These are phyloP conservation scores for Aspergillus costaricaensis DNA, from an alignment of 2,329 filamentous ascomycete genomes.

Conservation along the genomic window DNA sequence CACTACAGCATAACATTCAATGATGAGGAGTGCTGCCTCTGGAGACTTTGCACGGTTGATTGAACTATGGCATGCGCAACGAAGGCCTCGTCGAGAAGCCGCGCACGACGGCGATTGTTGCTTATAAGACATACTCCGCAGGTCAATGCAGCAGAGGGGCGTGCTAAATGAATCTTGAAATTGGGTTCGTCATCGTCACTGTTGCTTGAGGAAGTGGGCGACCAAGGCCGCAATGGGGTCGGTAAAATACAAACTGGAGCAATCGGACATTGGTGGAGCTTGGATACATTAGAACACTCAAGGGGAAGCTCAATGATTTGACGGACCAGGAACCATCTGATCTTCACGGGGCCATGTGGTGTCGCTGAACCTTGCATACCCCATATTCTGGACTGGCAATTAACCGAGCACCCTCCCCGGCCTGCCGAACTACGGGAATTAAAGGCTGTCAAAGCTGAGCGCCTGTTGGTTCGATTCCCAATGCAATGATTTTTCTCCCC, in stretches of 20 bases:
- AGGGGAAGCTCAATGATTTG: background rate
- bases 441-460: background rate
- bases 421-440: background rate
- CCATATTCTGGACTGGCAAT: background rate
- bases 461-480: background rate
- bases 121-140: slow-evolving; percentile 1
- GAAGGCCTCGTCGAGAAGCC: background rate
- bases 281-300: too few relatives aligned
- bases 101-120: background rate
- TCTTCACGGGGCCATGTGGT: slow-evolving; percentile 3
- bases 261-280: background rate
- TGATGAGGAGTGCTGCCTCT: background rate
- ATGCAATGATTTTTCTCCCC: background rate
- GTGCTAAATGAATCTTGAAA: background rate
- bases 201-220: background rate
- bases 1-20: background rate
- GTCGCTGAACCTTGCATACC: slow-evolving; percentile 1
- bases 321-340: slow-evolving; percentile 1
- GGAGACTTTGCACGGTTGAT: too few relatives aligned
- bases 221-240: background rate
- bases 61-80: too few relatives aligned
- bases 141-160: background rate
- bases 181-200: slow-evolving; percentile 1
- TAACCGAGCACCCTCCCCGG: background rate
- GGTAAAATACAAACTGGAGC: slow-evolving; percentile 1